Percentiles rank a stretch among this genome's conserved stretches.
phyloP scores from a whole-genome alignment of 768 basidiomycete genomes.

The Cystoderma amianthinum region DNA sequence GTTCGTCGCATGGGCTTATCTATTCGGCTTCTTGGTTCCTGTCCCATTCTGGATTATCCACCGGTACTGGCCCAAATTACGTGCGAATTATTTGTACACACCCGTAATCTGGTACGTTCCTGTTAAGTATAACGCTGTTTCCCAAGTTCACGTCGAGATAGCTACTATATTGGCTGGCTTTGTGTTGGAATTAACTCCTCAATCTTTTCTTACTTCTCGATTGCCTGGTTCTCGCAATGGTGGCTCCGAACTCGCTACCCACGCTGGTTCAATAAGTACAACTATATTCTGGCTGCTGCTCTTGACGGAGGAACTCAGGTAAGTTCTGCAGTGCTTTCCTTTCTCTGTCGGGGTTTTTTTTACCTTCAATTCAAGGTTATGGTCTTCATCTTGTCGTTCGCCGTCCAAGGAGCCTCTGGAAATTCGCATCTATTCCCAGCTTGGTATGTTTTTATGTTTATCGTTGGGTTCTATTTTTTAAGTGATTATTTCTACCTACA shows the following conservation, averaged over 20 bases:
- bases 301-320: slow-evolving; percentile 29
- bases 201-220: slow-evolving; percentile 28
- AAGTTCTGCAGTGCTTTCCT: slow-evolving; percentile 20
- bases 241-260: slow-evolving; percentile 37
- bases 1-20: slow-evolving; percentile 40
- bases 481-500: slow-evolving; percentile 8
- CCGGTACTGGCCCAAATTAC: slow-evolving; percentile 34
- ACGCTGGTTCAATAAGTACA: slow-evolving; percentile 38
- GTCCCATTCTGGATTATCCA: slow-evolving; percentile 47
- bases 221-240: slow-evolving; percentile 42
- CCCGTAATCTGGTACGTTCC: slow-evolving; percentile 32
- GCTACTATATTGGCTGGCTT: slow-evolving; percentile 42
- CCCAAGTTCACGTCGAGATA: slow-evolving; percentile 6
- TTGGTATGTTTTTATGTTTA: slow-evolving; percentile 24
- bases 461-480: slow-evolving; percentile 1
- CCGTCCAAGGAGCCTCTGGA: slow-evolving; percentile 47
- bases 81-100: slow-evolving; percentile 40
- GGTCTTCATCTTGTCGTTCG: slow-evolving; percentile 44
- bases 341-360: slow-evolving; percentile 29
- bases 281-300: slow-evolving; percentile 32
- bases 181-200: slow-evolving; percentile 45
- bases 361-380: slow-evolving; percentile 38
- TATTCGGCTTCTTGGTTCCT: slow-evolving; percentile 42
- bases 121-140: not conserved
- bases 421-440: slow-evolving; percentile 40